Conservation (phyloP, 129 eudicot genomes). For the Escallonia rubra region DNA sequence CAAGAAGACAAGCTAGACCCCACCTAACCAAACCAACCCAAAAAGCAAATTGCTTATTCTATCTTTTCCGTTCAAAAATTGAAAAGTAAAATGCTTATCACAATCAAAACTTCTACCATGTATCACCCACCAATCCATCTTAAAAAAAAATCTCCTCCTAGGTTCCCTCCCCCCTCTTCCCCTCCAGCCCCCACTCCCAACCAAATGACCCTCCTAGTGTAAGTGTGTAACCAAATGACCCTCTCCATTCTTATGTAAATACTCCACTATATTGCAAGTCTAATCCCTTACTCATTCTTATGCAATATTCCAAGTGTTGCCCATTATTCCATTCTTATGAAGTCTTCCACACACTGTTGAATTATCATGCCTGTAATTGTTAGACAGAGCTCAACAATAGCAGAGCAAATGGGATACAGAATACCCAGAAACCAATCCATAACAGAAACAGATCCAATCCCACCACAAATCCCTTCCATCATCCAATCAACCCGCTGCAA, state of each 20-base stretch:
- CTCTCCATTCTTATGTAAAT: not conserved
- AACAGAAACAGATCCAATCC: slow-evolving; percentile 39
- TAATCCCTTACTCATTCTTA: no score
- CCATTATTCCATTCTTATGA: no score
- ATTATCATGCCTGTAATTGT: slow-evolving; percentile 12
- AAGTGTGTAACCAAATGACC: not conserved
- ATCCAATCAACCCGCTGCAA: slow-evolving; percentile 37
- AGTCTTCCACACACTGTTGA: not conserved
- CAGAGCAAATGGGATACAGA: slow-evolving; percentile 39
- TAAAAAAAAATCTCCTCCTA: slow-evolving; percentile 1
- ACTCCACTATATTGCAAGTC: no score
- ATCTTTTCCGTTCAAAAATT: no score
- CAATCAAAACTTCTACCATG: not conserved
- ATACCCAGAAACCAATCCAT: slow-evolving; percentile 33
- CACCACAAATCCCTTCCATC: slow-evolving; percentile 24
- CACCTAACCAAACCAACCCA: slow-evolving; percentile 18
- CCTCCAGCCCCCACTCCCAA: slow-evolving; percentile 7
- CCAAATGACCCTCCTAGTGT: slow-evolving; percentile 14
- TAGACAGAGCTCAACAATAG: slow-evolving; percentile 28
- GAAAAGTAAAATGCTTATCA: slow-evolving; percentile 1
- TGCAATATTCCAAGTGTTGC: no score
- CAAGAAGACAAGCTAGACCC: slow-evolving; percentile 35
- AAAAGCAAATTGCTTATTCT: not conserved
- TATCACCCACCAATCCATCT: slow-evolving; percentile 15
- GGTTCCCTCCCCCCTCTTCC: slow-evolving; percentile 14